A percentile compares a stretch with the other conserved stretches of the same genome.
phyloP scores from a whole-genome alignment of 163 green algal genomes.

The Chloromonas sp. region DNA sequence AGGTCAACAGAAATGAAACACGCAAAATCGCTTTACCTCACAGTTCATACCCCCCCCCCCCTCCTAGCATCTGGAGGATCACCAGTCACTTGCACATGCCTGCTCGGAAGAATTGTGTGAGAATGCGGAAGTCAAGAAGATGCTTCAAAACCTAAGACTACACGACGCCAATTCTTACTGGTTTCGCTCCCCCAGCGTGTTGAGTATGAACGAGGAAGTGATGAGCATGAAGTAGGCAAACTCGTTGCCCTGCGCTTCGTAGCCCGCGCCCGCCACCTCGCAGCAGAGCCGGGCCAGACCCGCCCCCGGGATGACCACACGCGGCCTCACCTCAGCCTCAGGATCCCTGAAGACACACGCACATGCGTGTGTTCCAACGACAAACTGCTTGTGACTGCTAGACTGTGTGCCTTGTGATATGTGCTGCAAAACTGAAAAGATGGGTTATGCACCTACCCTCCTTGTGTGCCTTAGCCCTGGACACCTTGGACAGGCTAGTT shows the following conservation, averaged over 20 bases:
- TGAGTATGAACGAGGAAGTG: conserved; percentile 83
- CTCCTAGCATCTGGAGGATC: not conserved
- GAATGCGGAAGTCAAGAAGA: too few relatives aligned
- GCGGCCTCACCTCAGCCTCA: conserved; percentile 13
- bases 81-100: not conserved
- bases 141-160: not conserved
- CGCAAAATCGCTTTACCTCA: too few relatives aligned
- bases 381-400: too few relatives aligned
- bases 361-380: too few relatives aligned
- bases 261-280: not conserved
- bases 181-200: conserved; percentile 43
- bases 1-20: too few relatives aligned
- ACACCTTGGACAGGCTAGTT: too few relatives aligned
- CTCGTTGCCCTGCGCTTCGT: conserved; percentile 84
- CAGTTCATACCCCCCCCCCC: too few relatives aligned
- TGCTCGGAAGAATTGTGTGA: not conserved
- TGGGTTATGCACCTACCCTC: too few relatives aligned
- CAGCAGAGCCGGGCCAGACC: conserved; percentile 57
- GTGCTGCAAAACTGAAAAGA: too few relatives aligned
- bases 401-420: too few relatives aligned
- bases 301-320: conserved; percentile 81
- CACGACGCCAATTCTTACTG: conserved; percentile 30
- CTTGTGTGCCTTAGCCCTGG: too few relatives aligned
- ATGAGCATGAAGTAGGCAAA: conserved; percentile 98
- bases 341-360: too few relatives aligned